Base-by-base conservation (phyloP, 805 yeast genomes). In the Candida manassasensis region DNA sequence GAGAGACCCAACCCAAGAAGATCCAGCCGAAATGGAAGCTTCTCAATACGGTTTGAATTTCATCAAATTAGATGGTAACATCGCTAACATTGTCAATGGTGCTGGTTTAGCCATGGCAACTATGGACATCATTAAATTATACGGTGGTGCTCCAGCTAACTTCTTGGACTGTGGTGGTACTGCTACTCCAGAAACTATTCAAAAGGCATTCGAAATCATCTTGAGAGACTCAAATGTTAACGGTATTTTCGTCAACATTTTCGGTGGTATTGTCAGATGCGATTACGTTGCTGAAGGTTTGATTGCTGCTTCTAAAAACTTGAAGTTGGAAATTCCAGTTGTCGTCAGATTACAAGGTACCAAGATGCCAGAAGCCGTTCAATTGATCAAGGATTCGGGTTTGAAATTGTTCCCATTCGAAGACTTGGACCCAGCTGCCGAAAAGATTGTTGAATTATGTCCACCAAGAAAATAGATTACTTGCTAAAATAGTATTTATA, bases 21-120 rank as follows among this genome's bases (percentile, higher is more conserved):
- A 93, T 67, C 89, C 96, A 35, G 93, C 90, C 67, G 98, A 90
- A 71, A 87, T 87, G 50, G 82, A 77, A 63, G 99, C 98, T 44
- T 73, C 93, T 54, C 69, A 86, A 64, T 83, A 79, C 57, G 93
- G 88, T 54, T 78, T 93, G 57, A 93, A 93, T 74, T 93, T 90
- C 67, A 94, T 93, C 73, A 93, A 93, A 73, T 81, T 93, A 60
- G 94, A 90, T 59, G 99, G 99, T 68, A 86, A 88, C 76, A 90
- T 93, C 59, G 99, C 98, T 54, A 90, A 96, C 74, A 75, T 93
- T 45, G 99, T 93, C 63, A 93, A 93, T 68, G 99, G 99, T 74
- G 99, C 99, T 40, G 99, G 99, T 67, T 78, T 93, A 61, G 99
- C 99, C 55, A 93, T 93, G 99, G 99, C 99, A 53, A 93, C 99